Base-by-base conservation (phyloP, 2,329 filamentous ascomycete species). In the Cladophialophora psammophila region DNA sequence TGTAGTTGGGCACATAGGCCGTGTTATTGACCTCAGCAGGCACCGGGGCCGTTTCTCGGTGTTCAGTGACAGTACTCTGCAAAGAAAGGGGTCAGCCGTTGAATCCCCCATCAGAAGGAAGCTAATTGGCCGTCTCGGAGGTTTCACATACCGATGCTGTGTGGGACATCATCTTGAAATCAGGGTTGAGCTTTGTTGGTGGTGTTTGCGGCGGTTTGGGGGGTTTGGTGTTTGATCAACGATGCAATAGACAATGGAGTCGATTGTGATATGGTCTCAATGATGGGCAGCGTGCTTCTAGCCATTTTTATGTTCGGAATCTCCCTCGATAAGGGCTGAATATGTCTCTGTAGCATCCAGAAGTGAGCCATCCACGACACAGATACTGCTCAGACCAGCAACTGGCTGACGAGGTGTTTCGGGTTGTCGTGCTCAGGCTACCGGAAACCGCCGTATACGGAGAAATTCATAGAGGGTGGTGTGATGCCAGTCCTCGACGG, bases 1-100 rank as follows among this genome's bases (percentile, higher is more conserved):
- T 70, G 66, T 68, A 68, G 31, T 66, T 48, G 7, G 68, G 64
- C 31, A 70, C 57, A 45, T 52, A 69, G 35, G 64, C 66, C 12
- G 60, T 58, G 56, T 69, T 65, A 38, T 62, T 67, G 61, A 69
- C 35, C 8, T 54, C 58, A 4, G 53, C 38, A 13, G 59, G 15
- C 20, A 32, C 3, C 50, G 32, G 5, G 40, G 52, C 31, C 34
- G 48, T 53, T 54, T 18, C 54, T 12, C 9, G 20, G 10, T 55
- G 56, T n/a, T 56, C 26, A 13, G 35, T 42, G 35, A 34, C 8
- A 9, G 5, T 18, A 10, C 13, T 63, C 36, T 52, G 35, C 12
- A 9, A 12, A 12, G 35, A 26, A 1, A 18, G 3, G 13, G 53
- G 53, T 55, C n/a, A 55, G 31, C 53, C 15, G 35, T 35, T 34